phyloP scores from a whole-genome alignment of 2,329 filamentous ascomycete species.

The Cladosporium sp. region DNA sequence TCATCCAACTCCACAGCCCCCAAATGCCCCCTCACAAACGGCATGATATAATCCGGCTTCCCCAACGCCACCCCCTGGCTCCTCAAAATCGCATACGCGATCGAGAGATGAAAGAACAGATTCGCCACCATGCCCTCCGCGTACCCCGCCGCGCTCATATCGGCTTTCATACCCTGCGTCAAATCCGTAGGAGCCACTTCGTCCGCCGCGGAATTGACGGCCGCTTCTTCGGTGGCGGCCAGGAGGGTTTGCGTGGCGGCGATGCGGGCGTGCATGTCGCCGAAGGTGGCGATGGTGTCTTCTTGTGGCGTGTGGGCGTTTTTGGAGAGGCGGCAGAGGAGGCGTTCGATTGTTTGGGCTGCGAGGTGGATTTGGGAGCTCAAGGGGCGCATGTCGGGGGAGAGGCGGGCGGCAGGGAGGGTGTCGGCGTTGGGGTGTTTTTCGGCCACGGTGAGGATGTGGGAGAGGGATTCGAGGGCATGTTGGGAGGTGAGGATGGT shows the following conservation, averaged over 20 bases:
- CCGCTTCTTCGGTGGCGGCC: neutral
- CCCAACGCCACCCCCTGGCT: slow-evolving; percentile 1
- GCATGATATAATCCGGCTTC: slow-evolving; percentile 6
- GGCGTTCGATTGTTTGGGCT: slow-evolving; percentile 1
- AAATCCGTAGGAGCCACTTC: neutral
- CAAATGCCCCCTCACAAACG: neutral
- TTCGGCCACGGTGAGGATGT: neutral
- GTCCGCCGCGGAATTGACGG: neutral
- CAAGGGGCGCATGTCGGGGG: slow-evolving; percentile 2
- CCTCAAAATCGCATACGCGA: slow-evolving; percentile 6
- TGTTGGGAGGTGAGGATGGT: slow-evolving; percentile 9
- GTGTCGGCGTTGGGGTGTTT: neutral
- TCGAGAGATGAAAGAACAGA: slow-evolving; percentile 3
- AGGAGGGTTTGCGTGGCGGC: neutral
- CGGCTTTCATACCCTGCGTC: neutral
- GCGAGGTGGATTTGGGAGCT: slow-evolving; percentile 7
- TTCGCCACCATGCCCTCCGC: slow-evolving; percentile 4
- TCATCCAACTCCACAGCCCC: no score
- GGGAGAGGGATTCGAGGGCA: neutral
- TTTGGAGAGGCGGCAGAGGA: neutral
- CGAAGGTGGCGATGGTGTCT: slow-evolving; percentile 1
- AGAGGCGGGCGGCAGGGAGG: neutral
- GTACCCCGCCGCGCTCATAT: slow-evolving; percentile 1
- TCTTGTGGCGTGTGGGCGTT: neutral
- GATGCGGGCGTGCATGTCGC: slow-evolving; percentile 2